A percentile compares a stretch with the other conserved stretches of the same genome.
These are phyloP conservation scores for apple (Malus domestica) DNA, from an alignment of 306 rosid genomes.

Conservation along the genomic window ASM211411v1 NC_041791.1:16718501-16719000, in stretches of 20 bases:
- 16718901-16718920: background rate
- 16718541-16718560: no score
- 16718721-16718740: background rate
- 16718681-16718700: background rate
- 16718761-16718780: no score
- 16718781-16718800: background rate
- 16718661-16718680: background rate
- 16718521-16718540: no score
- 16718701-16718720: background rate
- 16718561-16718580: background rate
- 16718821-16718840: background rate
- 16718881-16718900: background rate
- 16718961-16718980: background rate
- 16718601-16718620: no score
- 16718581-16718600: no score
- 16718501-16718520: no score
- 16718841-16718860: background rate
- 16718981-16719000: background rate
- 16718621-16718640: background rate
- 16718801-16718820: no score
- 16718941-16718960: background rate
- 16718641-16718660: no score
- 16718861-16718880: background rate
- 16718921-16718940: background rate
- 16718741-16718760: no score